Percentiles rank a stretch among this genome's conserved stretches.
phyloP scores from a whole-genome alignment of 176 grass and related monocot species.

The Saccharum spontaneum region DNA sequence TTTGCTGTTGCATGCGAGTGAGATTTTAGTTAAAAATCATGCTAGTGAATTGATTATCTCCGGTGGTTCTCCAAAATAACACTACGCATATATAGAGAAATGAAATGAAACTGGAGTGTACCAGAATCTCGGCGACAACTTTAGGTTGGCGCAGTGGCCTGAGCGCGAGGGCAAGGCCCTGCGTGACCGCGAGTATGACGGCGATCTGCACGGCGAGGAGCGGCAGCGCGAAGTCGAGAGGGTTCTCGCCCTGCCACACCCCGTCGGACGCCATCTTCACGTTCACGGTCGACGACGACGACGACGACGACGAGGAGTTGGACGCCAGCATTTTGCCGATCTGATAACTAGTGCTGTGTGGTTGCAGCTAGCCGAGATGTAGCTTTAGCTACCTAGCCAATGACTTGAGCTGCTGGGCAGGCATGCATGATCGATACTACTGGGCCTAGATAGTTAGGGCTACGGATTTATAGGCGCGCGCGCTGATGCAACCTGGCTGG shows the following conservation, averaged over 20 bases:
- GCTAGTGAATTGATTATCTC: neutral
- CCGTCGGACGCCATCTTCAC: constrained; percentile 51
- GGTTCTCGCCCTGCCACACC: constrained; percentile 59
- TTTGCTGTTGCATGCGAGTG: too few species aligned
- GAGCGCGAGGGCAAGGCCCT: constrained; percentile 41
- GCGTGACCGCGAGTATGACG: constrained; percentile 36
- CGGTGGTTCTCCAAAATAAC: neutral
- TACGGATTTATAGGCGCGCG: constrained; percentile 37
- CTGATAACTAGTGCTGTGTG: too few species aligned
- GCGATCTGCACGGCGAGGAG: constrained; percentile 50
- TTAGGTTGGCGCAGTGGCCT: constrained; percentile 51
- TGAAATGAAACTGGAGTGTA: neutral
- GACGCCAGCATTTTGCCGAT: too few species aligned
- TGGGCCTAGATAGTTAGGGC: neutral
- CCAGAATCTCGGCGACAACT: constrained; percentile 54
- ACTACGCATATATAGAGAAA: too few species aligned
- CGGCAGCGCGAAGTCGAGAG: constrained; percentile 44
- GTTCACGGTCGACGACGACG: neutral
- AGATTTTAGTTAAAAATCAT: too few species aligned
- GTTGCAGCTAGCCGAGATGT: neutral
- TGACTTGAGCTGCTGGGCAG: neutral
- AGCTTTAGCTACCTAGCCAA: neutral
- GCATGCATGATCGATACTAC: neutral
- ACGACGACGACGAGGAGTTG: neutral
- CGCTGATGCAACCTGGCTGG: constrained; percentile 31